Evolutionary conservation across 73 alveolate species (phyloP).

Genomic region (Symbiodinium pilosum): DNA sequence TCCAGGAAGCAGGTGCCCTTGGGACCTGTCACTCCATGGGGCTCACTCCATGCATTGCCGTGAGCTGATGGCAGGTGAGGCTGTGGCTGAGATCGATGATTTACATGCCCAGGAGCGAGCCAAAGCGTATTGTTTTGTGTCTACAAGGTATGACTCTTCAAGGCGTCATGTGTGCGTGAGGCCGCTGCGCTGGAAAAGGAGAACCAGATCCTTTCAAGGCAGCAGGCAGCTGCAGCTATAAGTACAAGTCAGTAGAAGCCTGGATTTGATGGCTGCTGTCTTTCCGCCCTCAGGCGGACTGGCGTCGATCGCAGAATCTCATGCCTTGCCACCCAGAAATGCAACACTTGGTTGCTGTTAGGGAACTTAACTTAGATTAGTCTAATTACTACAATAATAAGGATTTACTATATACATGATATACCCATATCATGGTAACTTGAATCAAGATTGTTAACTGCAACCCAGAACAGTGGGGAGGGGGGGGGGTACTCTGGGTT

Average conservation of each 20-base stretch:
- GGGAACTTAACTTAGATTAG: too few species aligned
- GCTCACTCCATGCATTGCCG: not conserved
- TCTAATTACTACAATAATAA: too few species aligned
- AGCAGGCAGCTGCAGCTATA: constrained; percentile 7
- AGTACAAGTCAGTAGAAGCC: not conserved
- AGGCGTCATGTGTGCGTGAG: too few species aligned
- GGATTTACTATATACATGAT: too few species aligned
- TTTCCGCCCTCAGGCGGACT: constrained; percentile 50
- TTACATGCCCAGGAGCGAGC: constrained; percentile 7
- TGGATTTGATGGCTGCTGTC: too few species aligned
- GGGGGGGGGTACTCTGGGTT: too few species aligned
- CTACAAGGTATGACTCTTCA: too few species aligned
- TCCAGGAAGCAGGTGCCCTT: not conserved
- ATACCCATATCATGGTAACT: too few species aligned
- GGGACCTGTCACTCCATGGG: not conserved
- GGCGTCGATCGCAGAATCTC: constrained; percentile 79
- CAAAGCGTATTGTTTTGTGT: too few species aligned
- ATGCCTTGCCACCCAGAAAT: constrained; percentile 14
- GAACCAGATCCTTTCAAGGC: constrained; percentile 48
- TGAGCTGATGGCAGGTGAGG: not conserved
- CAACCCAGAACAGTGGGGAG: too few species aligned
- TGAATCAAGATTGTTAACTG: too few species aligned
- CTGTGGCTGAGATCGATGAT: not conserved
- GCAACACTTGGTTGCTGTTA: too few species aligned
- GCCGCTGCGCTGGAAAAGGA: constrained; percentile 30